These are phyloP conservation scores for Cicer arietinum DNA, from an alignment of 306 rosid species.

Conservation along the genomic window DNA sequence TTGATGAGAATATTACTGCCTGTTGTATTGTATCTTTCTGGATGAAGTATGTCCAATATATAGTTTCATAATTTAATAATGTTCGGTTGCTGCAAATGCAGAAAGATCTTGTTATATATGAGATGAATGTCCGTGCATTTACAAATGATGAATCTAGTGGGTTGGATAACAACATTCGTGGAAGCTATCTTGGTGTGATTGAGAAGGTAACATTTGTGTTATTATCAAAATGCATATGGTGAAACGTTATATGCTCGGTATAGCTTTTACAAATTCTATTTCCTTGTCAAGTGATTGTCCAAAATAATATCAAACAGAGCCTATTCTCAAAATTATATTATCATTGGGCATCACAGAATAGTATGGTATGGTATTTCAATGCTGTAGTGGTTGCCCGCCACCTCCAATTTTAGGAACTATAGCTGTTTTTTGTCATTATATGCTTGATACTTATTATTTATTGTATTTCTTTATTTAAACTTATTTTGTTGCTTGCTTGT, in stretches of 20 bases:
- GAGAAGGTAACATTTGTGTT: constrained; percentile 72
- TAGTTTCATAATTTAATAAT: constrained; percentile 37
- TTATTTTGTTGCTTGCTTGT: constrained; percentile 40
- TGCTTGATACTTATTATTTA: constrained; percentile 27
- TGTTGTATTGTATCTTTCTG: constrained; percentile 34
- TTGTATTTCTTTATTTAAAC: constrained; percentile 27
- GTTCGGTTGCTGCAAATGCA: constrained; percentile 52
- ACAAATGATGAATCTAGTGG: constrained; percentile 88
- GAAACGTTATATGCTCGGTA: constrained; percentile 16
- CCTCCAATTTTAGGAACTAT: constrained; percentile 28
- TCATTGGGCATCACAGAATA: neutral
- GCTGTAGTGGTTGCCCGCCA: neutral
- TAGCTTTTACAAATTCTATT: constrained; percentile 18
- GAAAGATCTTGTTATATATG: constrained; percentile 95
- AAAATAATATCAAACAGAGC: constrained; percentile 3
- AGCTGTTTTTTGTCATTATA: constrained; percentile 15
- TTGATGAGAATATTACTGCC: constrained; percentile 34
- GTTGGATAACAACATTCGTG: constrained; percentile 65
- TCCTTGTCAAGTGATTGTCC: constrained; percentile 17
- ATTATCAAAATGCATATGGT: constrained; percentile 9
- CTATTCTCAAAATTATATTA: constrained; percentile 13
- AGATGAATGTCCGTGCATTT: constrained; percentile 95
- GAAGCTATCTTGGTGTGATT: constrained; percentile 92
- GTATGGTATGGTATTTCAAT: constrained; percentile 4
- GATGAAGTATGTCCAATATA: constrained; percentile 24